Conservation (phyloP, 164 flowering plant species). For the Berberis vulgaris region DNA sequence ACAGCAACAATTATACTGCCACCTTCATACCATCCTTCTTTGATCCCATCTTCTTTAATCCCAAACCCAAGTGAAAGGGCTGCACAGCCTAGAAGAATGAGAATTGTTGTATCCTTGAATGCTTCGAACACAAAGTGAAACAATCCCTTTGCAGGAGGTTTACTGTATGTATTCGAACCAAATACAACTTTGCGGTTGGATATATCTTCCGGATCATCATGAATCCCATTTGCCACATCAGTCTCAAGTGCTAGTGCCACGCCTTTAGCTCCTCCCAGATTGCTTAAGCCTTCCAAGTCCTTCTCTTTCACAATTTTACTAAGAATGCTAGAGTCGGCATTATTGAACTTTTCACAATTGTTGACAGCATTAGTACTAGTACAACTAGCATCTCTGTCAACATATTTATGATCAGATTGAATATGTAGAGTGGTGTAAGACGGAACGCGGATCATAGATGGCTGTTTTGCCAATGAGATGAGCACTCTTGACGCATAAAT, state of each 20-base stretch:
- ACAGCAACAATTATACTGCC: constrained; percentile 40
- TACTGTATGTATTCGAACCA: constrained; percentile 25
- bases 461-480: too few species aligned
- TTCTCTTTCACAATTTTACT: constrained; percentile 20
- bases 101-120: constrained; percentile 32
- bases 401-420: not conserved
- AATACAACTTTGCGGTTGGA: constrained; percentile 5
- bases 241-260: constrained; percentile 13
- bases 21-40: constrained; percentile 44
- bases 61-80: constrained; percentile 38
- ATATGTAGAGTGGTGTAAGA: constrained; percentile 12
- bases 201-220: constrained; percentile 12
- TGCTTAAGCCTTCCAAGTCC: constrained; percentile 3
- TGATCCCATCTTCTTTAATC: constrained; percentile 28
- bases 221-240: constrained; percentile 16
- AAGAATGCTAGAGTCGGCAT: constrained; percentile 3
- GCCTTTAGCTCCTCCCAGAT: constrained; percentile 17
- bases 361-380: not conserved
- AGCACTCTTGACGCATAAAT: too few species aligned
- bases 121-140: constrained; percentile 31
- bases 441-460: not conserved
- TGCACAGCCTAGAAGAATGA: constrained; percentile 37
- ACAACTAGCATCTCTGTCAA: too few species aligned
- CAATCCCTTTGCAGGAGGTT: constrained; percentile 26
- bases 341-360: not conserved